These are phyloP conservation scores for Hypoxylon sp. DNA, from an alignment of 2,329 filamentous ascomycete genomes.

Conservation along the genomic window DNA sequence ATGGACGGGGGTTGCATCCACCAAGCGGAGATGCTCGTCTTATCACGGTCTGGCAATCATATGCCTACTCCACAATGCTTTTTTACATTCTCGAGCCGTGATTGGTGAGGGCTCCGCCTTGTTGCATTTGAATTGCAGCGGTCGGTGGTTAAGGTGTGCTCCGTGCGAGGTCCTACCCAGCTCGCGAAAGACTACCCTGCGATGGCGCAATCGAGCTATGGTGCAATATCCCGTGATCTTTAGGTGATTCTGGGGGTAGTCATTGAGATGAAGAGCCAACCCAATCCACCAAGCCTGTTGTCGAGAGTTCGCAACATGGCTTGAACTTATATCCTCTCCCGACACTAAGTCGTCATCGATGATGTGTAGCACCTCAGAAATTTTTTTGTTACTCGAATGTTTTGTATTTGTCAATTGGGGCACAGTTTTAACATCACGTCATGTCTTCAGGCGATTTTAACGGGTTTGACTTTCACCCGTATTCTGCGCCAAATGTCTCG, in stretches of 20 bases:
- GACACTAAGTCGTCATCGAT: conserved; percentile 52
- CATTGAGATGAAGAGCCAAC: conserved; percentile 47
- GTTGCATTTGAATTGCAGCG: conserved; percentile 45
- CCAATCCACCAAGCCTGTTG: conserved; percentile 45
- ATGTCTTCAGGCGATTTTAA: conserved; percentile 72
- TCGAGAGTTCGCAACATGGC: conserved; percentile 47
- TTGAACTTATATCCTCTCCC: conserved; percentile 45
- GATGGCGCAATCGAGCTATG: conserved; percentile 63
- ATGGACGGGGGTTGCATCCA: conserved; percentile 32
- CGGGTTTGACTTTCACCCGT: conserved; percentile 70
- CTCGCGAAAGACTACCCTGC: conserved; percentile 51
- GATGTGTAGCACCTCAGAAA: conserved; percentile 51
- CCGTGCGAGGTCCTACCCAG: conserved; percentile 43
- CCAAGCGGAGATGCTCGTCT: conserved; percentile 44
- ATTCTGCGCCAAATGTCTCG: conserved; percentile 66
- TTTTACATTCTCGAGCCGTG: conserved; percentile 23
- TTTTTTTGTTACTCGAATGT: conserved; percentile 44
- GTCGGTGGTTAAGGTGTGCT: conserved; percentile 43
- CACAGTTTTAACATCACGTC: conserved; percentile 61
- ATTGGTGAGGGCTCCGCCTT: conserved; percentile 43
- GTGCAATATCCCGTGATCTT: conserved; percentile 75
- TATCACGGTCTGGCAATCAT: conserved; percentile 40
- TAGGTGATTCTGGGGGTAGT: conserved; percentile 50
- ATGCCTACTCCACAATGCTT: conserved; percentile 34
- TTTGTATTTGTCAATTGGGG: conserved; percentile 49